Evolutionary conservation across 2,329 filamentous ascomycete genomes (phyloP).

Genomic region (Exophiala xenobiotica): DNA sequence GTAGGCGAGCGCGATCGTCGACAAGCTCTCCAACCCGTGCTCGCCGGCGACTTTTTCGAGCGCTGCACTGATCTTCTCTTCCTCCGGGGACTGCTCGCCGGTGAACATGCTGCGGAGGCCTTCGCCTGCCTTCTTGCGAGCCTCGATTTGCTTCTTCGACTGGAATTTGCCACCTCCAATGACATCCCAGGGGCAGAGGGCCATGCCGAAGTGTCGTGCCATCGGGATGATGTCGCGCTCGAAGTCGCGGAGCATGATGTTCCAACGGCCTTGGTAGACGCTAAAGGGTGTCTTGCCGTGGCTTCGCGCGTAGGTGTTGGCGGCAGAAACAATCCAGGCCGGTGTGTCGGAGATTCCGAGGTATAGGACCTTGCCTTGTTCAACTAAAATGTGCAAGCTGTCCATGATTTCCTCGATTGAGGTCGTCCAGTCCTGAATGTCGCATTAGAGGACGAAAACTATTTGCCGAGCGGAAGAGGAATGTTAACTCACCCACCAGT

Average conservation of each 20-base stretch:
- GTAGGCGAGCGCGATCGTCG: conserved; percentile 68
- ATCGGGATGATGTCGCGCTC: conserved; percentile 46
- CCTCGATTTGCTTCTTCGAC: conserved; percentile 48
- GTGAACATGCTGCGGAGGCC: conserved; percentile 47
- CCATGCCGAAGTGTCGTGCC: conserved; percentile 44
- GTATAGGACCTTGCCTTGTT: conserved; percentile 44
- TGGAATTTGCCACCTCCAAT: conserved; percentile 56
- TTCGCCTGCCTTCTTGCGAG: conserved; percentile 34
- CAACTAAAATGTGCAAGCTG: conserved; percentile 41
- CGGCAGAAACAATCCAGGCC: conserved; percentile 42
- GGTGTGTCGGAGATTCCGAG: conserved; percentile 43
- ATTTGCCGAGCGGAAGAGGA: background rate
- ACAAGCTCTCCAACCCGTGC: conserved; percentile 56
- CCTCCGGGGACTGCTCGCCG: conserved; percentile 9
- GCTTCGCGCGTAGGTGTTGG: conserved; percentile 41
- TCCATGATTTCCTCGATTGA: conserved; percentile 42
- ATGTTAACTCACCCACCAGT: conserved; percentile 46
- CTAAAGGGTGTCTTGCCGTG: conserved; percentile 43
- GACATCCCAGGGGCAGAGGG: conserved; percentile 59
- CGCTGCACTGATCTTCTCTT: conserved; percentile 25
- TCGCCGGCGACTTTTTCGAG: conserved; percentile 36
- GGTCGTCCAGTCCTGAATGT: conserved; percentile 46
- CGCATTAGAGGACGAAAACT: background rate
- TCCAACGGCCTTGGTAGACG: conserved; percentile 42
- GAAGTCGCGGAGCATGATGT: conserved; percentile 40